Evolutionary conservation across 2,329 filamentous ascomycete species (phyloP).

Genomic region (Monilinia aucupariae): DNA sequence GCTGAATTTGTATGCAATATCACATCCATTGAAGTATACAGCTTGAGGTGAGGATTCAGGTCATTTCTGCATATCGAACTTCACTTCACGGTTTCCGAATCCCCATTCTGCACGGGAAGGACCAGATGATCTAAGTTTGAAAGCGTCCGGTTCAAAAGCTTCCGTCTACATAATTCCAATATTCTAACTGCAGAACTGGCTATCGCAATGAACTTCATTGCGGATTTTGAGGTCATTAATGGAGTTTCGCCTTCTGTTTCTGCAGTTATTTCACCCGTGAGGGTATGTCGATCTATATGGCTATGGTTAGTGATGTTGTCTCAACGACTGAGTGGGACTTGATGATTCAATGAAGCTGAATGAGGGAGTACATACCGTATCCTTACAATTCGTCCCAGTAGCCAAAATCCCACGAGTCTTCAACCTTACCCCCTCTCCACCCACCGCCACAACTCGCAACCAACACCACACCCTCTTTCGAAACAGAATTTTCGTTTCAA

Average conservation of each 20-base stretch:
- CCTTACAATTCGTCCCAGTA: not conserved
- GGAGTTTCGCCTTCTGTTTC: not conserved
- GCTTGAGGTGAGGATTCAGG: not conserved
- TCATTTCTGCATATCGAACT: not conserved
- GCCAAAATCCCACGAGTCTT: not conserved
- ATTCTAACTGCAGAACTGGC: not conserved
- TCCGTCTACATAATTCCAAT: not conserved
- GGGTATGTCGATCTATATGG: not conserved
- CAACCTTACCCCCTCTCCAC: not conserved
- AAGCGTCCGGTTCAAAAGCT: not conserved
- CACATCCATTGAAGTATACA: not conserved
- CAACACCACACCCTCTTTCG: conserved; percentile 2
- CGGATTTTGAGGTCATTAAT: not conserved
- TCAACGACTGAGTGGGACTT: not conserved
- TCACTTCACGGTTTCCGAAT: not conserved
- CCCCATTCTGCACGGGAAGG: not conserved
- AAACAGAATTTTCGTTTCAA: not conserved
- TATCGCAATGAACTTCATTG: not conserved
- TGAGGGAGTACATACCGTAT: not conserved
- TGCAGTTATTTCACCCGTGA: not conserved
- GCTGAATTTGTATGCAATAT: not conserved
- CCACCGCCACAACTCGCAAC: not conserved
- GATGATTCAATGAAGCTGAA: not conserved
- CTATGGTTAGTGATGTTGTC: not conserved
- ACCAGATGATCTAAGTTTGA: not conserved